These are phyloP conservation scores for Aspergillus intermedius DNA, from an alignment of 2,329 filamentous ascomycete species.

Conservation along the genomic window DNA sequence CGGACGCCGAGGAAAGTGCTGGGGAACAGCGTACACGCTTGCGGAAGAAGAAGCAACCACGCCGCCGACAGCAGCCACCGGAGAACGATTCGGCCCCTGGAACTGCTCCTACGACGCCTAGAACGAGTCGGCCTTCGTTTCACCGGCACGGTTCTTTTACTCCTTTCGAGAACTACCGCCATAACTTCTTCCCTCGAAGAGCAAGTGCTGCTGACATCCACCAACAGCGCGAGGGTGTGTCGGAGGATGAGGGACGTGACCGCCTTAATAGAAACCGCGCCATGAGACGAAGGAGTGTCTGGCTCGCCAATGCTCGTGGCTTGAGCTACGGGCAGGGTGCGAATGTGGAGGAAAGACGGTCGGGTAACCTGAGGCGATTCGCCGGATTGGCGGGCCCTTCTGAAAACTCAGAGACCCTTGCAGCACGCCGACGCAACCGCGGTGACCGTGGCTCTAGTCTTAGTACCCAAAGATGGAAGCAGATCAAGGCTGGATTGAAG, in stretches of 20 bases:
- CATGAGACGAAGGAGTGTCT: constrained; percentile 56
- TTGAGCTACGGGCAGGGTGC: constrained; percentile 47
- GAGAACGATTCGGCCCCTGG: constrained; percentile 45
- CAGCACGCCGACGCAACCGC: constrained; percentile 47
- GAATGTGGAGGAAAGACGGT: constrained; percentile 47
- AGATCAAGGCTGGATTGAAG: constrained; percentile 84
- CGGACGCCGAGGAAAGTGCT: constrained; percentile 79
- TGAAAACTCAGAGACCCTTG: constrained; percentile 57
- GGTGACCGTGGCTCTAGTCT: constrained; percentile 64
- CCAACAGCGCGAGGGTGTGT: constrained; percentile 58
- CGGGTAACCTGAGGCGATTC: constrained; percentile 59
- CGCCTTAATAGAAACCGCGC: constrained; percentile 50
- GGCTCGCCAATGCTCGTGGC: constrained; percentile 43
- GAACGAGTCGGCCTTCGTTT: constrained; percentile 33
- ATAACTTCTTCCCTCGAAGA: constrained; percentile 53
- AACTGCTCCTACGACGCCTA: constrained; percentile 63
- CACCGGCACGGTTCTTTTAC: constrained; percentile 42
- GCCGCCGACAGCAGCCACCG: constrained; percentile 52
- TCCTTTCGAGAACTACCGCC: constrained; percentile 41
- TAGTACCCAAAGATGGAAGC: constrained; percentile 76
- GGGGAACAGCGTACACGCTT: constrained; percentile 59
- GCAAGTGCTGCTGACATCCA: constrained; percentile 58
- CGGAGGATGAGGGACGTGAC: constrained; percentile 68
- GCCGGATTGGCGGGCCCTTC: constrained; percentile 59
- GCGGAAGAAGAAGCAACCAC: constrained; percentile 56